Base-by-base conservation (phyloP, 1,139 yeast genomes). In the Blastobotrys apis region DNA sequence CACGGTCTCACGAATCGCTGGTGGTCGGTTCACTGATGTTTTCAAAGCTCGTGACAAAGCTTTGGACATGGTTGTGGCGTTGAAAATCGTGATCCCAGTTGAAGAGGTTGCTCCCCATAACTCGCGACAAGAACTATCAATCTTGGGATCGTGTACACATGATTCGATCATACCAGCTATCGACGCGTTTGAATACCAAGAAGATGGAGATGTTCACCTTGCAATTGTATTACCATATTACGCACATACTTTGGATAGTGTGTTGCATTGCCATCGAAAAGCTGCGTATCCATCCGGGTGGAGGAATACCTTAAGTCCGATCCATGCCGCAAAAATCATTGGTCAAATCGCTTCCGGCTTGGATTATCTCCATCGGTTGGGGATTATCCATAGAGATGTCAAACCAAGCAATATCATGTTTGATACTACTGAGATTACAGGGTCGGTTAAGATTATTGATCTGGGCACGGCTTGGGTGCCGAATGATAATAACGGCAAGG, bases 351-450 rank as follows among this genome's bases (percentile, higher is more conserved):
- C 75, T 0, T 51, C 55, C 1, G 92, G 80, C 0, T 58, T 84
- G 19, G 55, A 52, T 1, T 78, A 70, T 54, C 55, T 83, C 5
- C 94, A 81, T 47, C 52, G 60, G 0, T 55, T 69, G 2, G 80
- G 80, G 0, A 74, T 90, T n/a, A 87, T 90, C 13, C 97, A 90
- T 60, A 73, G 97, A 38, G 97, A 90, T 62, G 66, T 90, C 44
- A 90, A 90, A 62, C 94, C 95, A 0, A 78, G 78, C 16, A 90
- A 90, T 58, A 73, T 90, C 33, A 64, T 86, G 62, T 74, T 85
- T 54, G 19, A 17, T 29, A 29, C 31, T 3, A 31, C 31, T 9
- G 31, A 33, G 20, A n/a, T n/a, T n/a, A n/a, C n/a, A n/a, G 16
- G 29, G 20, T 15, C 10, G 56, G 58, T 2, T 15, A 50, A 53